These are phyloP conservation scores for Tetragonia tetragonoides DNA, from an alignment of 148 eudicot genomes.

Conservation along the genomic window DNA sequence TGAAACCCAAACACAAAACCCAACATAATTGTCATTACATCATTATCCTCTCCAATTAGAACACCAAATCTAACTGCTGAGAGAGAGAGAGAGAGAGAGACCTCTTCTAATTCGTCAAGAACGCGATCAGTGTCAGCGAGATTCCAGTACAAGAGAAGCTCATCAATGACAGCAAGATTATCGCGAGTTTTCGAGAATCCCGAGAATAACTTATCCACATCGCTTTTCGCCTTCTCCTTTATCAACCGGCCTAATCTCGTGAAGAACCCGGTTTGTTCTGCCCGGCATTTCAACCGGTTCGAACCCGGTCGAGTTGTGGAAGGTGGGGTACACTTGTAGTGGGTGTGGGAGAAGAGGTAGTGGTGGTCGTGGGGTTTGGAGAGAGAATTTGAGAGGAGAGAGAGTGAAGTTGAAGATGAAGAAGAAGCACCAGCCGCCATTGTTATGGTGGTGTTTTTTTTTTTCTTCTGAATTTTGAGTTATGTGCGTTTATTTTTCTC, in stretches of 20 bases:
- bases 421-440: conserved; percentile 30
- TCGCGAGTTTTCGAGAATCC: conserved; percentile 94
- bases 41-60: background rate
- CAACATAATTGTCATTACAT: background rate
- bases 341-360: conserved; percentile 12
- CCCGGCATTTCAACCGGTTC: conserved; percentile 54
- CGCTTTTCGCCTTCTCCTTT: conserved; percentile 93
- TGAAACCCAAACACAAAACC: conserved; percentile 22
- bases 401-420: conserved; percentile 31
- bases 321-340: conserved; percentile 3
- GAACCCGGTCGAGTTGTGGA: conserved; percentile 8
- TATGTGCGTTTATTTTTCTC: too few species aligned
- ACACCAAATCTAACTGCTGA: background rate
- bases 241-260: conserved; percentile 71
- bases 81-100: conserved; percentile 8
- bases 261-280: conserved; percentile 80
- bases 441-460: background rate
- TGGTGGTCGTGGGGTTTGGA: conserved; percentile 23
- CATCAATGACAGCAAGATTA: conserved; percentile 89
- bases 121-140: conserved; percentile 85
- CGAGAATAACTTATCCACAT: conserved; percentile 83
- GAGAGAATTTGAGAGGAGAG: conserved; percentile 35
- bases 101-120: conserved; percentile 97
- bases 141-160: conserved; percentile 89
- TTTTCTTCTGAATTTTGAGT: too few species aligned